Base-by-base conservation (phyloP, 805 yeast genomes). In the Dipodascus geniculatus region DNA sequence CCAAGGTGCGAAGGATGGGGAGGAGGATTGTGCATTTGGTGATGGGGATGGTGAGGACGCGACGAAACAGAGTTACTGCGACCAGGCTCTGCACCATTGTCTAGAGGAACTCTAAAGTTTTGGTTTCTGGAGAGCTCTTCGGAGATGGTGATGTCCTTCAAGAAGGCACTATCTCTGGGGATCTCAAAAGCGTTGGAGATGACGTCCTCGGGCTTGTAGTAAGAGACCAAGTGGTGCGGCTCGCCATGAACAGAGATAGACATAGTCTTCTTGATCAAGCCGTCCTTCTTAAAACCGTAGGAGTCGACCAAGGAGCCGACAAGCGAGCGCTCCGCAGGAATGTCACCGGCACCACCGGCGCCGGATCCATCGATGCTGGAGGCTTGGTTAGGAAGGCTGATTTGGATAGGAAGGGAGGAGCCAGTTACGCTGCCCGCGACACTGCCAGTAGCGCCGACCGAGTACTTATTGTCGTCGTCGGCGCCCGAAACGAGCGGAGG, bases 201-300 rank as follows among this genome's bases (percentile, higher is more conserved):
- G 2, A 88, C 93, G 65, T 90, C 96, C 20, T 79, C 79, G 0
- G 88, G 83, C 28, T 78, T 72, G 64, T 87, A 90, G 67, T 90
- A 90, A 6, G 90, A 81, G 2, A 90, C 80, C 54, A 90, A 68
- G 63, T 91, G 96, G 54, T 63, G 66, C 3, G 60, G 61, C 28
- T 61, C 56, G 20, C 69, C 68, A 22, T 68, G 66, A 16, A 84
- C 67, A n/a, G 81, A 76, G 23, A 87, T 72, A 0, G 88, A 80
- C 56, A 88, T 71, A 0, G 97, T 87, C 66, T 89, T 88, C 66
- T 90, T 90, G 56, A 88, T 80, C 49, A 90, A 73, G 0, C 96
- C 96, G 48, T 75, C 74, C 49, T 79, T 82, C 62, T 82, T 82
- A 63, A 82, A 83, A 11, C 81, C 81, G 61, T 80, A 82, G 0